Evolutionary conservation across 202 grass and related monocot species (phyloP).

Genomic region (Brachypodium distachyon): DNA sequence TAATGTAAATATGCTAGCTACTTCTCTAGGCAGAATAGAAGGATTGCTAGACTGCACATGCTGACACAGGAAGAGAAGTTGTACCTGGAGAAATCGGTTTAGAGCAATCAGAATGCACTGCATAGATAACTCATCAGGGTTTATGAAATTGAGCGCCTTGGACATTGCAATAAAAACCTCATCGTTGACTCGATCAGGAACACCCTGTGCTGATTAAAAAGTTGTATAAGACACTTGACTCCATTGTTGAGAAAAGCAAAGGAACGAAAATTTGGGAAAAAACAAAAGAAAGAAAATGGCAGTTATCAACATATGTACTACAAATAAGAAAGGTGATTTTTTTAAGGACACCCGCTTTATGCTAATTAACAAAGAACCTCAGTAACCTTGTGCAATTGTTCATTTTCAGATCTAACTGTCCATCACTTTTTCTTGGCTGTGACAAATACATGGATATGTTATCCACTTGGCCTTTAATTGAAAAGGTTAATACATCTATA

Average conservation of each 20-base stretch:
- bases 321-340: not conserved
- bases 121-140: slow-evolving; percentile 97
- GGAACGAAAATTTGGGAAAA: slow-evolving; percentile 8
- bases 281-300: slow-evolving; percentile 5
- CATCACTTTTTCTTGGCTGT: not conserved
- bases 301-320: not conserved
- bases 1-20: not conserved
- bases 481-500: slow-evolving; percentile 10
- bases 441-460: not conserved
- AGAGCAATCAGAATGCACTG: slow-evolving; percentile 98
- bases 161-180: slow-evolving; percentile 99
- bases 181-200: slow-evolving; percentile 78
- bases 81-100: slow-evolving; percentile 94
- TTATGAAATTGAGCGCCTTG: slow-evolving; percentile 97
- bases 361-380: not conserved
- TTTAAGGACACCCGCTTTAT: not conserved
- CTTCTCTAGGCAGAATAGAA: slow-evolving; percentile 2
- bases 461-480: not conserved
- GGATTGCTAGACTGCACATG: not conserved
- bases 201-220: slow-evolving; percentile 67
- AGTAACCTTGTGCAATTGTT: not conserved
- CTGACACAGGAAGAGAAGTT: not conserved
- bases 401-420: not conserved
- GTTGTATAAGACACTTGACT: slow-evolving; percentile 31
- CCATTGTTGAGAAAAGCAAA: not conserved